A percentile compares a stretch with the other conserved stretches of the same genome.
These are phyloP conservation scores for Excoecaria cochinchinensis DNA, from an alignment of 345 rosid species.

Conservation along the genomic window DNA sequence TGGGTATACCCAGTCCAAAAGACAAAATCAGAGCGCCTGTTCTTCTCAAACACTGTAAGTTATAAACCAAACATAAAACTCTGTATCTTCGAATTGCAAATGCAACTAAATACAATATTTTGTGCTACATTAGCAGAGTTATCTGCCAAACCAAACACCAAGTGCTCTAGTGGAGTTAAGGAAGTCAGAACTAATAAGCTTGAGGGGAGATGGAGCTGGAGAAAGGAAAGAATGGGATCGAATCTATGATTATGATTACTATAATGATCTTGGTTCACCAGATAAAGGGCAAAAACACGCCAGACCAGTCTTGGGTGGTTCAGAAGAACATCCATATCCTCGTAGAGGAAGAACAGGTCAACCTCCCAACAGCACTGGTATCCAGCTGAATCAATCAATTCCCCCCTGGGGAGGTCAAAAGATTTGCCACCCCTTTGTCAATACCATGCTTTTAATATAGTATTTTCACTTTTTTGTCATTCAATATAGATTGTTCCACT, in stretches of 20 bases:
- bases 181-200: conserved; percentile 40
- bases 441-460: background rate
- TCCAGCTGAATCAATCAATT: background rate
- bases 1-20: conserved; percentile 54
- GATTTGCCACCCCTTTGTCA: background rate
- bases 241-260: conserved; percentile 52
- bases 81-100: background rate
- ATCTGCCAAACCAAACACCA: conserved; percentile 54
- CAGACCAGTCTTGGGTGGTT: conserved; percentile 54
- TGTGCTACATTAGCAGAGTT: conserved; percentile 34
- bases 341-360: conserved; percentile 49
- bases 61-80: background rate
- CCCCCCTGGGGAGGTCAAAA: conserved; percentile 2
- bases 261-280: conserved; percentile 56
- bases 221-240: conserved; percentile 58
- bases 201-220: conserved; percentile 44
- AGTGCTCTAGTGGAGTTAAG: conserved; percentile 38
- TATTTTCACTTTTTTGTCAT: conserved; percentile 6
- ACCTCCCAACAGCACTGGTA: conserved; percentile 34
- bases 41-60: conserved; percentile 53
- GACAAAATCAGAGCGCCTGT: conserved; percentile 40
- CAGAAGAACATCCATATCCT: conserved; percentile 50
- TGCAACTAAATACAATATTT: background rate
- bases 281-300: conserved; percentile 30
- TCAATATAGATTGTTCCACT: conserved; percentile 26